These are phyloP conservation scores for Endotrypanum monterogeii DNA, from an alignment of 208 protist genomes.

Conservation along the genomic window DNA sequence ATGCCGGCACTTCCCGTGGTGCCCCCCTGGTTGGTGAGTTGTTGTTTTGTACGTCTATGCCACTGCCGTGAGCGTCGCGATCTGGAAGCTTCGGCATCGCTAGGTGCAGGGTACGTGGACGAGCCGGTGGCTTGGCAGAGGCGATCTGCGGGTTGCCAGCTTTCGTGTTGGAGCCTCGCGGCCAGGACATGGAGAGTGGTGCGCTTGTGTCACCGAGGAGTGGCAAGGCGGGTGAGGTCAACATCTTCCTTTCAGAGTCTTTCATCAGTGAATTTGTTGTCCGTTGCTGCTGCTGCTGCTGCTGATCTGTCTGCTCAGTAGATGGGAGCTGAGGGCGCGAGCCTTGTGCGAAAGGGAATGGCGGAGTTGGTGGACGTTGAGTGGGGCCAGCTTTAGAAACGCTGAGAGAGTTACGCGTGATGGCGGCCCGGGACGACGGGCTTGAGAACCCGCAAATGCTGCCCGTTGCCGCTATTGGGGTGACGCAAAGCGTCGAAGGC, in stretches of 20 bases:
- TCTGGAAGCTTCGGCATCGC: conserved; percentile 9
- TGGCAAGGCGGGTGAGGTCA: not conserved
- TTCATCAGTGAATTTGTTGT: not conserved
- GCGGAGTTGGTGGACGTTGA: not conserved
- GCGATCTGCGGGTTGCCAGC: not conserved
- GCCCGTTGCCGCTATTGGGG: not conserved
- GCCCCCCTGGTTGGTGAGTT: not conserved
- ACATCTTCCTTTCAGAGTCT: not conserved
- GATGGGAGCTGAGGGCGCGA: conserved; percentile 8
- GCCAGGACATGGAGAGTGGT: not conserved
- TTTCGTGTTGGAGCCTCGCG: not conserved
- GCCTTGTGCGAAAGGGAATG: conserved; percentile 11
- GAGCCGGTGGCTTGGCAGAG: not conserved
- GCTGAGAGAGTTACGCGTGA: not conserved
- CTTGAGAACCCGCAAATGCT: not conserved
- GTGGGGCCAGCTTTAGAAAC: not conserved
- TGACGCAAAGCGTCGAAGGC: not conserved
- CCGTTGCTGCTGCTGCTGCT: conserved; percentile 5
- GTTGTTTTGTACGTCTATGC: not conserved
- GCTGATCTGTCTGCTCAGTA: not conserved
- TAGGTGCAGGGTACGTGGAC: not conserved
- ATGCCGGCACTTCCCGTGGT: not conserved
- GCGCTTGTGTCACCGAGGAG: not conserved
- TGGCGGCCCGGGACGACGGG: not conserved
- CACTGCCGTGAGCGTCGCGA: conserved; percentile 13